A percentile compares a stretch with the other conserved stretches of the same genome.
phyloP scores from a whole-genome alignment of 768 basidiomycete species.

The Pulveroboletus sp. region DNA sequence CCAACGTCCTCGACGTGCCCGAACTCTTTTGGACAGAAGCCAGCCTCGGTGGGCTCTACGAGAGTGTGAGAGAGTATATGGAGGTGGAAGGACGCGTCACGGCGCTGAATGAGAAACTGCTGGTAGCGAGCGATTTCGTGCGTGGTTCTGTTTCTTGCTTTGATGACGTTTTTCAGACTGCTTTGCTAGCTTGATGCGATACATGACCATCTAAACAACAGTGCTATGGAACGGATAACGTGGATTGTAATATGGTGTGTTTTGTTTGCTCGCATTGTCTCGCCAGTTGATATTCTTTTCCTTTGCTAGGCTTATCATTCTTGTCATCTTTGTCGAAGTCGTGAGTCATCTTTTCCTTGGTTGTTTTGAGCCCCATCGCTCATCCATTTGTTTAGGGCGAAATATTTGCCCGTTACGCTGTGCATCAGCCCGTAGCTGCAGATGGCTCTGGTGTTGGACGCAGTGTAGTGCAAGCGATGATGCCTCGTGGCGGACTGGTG shows the following conservation, averaged over 20 bases:
- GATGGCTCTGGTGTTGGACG: not conserved
- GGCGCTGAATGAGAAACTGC: conserved; percentile 84
- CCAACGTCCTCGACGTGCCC: conserved; percentile 90
- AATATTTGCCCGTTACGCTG: conserved; percentile 70
- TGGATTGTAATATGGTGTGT: conserved; percentile 73
- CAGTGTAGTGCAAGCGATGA: conserved; percentile 9
- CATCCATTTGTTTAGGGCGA: conserved; percentile 54
- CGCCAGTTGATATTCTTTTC: conserved; percentile 32
- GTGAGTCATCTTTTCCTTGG: conserved; percentile 40
- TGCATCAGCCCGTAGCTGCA: conserved; percentile 41
- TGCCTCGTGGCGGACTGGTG: conserved; percentile 26
- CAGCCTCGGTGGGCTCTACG: conserved; percentile 83
- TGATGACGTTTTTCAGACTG: not conserved
- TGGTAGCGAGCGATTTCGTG: conserved; percentile 86
- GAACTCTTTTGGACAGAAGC: conserved; percentile 96
- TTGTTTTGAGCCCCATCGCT: not conserved
- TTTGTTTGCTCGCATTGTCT: conserved; percentile 39
- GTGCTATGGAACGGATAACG: conserved; percentile 88
- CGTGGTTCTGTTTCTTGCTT: conserved; percentile 29
- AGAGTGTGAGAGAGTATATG: conserved; percentile 92
- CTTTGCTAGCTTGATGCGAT: conserved; percentile 77
- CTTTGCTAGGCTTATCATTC: conserved; percentile 75
- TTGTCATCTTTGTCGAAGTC: conserved; percentile 85
- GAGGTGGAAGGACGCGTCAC: conserved; percentile 83
- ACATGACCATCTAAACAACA: conserved; percentile 89